Evolutionary conservation across 2,329 filamentous ascomycete genomes (phyloP).

Genomic region (Pseudophaeomoniella oleicola): DNA sequence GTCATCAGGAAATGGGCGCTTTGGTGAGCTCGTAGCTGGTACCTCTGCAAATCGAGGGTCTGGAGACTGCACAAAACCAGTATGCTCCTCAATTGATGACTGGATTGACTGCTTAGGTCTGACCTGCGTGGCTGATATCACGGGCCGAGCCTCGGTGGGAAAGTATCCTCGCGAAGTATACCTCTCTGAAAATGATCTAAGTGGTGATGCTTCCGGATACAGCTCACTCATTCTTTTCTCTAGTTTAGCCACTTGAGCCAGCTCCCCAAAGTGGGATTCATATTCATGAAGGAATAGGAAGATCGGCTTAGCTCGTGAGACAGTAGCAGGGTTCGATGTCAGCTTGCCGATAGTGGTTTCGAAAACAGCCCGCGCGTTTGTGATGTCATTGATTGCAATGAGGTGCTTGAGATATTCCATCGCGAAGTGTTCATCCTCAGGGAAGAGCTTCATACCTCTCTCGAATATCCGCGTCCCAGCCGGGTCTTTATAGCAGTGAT

Average conservation of each 20-base stretch:
- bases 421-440: slow-evolving; percentile 83
- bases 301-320: slow-evolving; percentile 65
- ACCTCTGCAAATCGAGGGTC: slow-evolving; percentile 19
- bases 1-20: slow-evolving; percentile 55
- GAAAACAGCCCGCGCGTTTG: slow-evolving; percentile 90
- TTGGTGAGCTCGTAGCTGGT: slow-evolving; percentile 27
- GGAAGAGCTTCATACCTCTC: slow-evolving; percentile 81
- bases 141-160: slow-evolving; percentile 63
- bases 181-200: slow-evolving; percentile 61
- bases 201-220: slow-evolving; percentile 74
- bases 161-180: slow-evolving; percentile 65
- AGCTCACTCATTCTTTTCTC: slow-evolving; percentile 87
- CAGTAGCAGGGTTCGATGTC: slow-evolving; percentile 58
- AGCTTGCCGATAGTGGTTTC: slow-evolving; percentile 83
- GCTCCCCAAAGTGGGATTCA: slow-evolving; percentile 85
- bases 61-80: slow-evolving; percentile 19
- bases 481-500: slow-evolving; percentile 87
- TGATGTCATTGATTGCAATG: slow-evolving; percentile 81
- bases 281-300: slow-evolving; percentile 91
- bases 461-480: slow-evolving; percentile 94
- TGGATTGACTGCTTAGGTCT: slow-evolving; percentile 42
- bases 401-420: slow-evolving; percentile 93
- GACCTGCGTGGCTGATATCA: slow-evolving; percentile 74
- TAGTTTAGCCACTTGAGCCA: slow-evolving; percentile 77
- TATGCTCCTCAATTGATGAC: slow-evolving; percentile 11